Percentiles rank a stretch among this genome's conserved stretches.
phyloP scores from a whole-genome alignment of 768 basidiomycete genomes.

The Leccinum ochraceum region DNA sequence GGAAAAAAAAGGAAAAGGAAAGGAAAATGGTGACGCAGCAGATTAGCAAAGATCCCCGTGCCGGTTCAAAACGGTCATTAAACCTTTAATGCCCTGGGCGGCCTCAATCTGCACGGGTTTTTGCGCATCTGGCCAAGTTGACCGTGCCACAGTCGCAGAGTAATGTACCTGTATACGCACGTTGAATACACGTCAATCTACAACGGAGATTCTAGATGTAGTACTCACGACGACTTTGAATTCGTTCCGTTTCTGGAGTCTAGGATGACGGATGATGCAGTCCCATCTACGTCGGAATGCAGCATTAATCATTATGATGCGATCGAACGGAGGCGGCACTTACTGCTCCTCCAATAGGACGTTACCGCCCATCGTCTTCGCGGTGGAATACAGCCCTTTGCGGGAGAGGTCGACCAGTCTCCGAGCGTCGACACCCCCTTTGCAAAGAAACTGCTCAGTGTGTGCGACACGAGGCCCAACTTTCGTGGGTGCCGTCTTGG shows the following conservation, averaged over 20 bases:
- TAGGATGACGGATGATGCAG: constrained; percentile 36
- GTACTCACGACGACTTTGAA: constrained; percentile 38
- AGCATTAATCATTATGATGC: constrained; percentile 17
- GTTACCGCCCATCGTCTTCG: constrained; percentile 38
- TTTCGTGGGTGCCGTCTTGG: constrained; percentile 24
- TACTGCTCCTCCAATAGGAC: constrained; percentile 39
- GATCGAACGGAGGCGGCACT: constrained; percentile 21
- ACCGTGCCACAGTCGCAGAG: constrained; percentile 39
- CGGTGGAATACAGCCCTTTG: constrained; percentile 33
- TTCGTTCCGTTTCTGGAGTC: constrained; percentile 29
- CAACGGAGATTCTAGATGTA: constrained; percentile 4
- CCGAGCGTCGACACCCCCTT: constrained; percentile 37
- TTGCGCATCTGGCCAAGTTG: constrained; percentile 37
- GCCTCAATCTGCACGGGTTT: constrained; percentile 37
- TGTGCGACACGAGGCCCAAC: constrained; percentile 38
- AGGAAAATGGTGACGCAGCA: background rate
- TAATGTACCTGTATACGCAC: constrained; percentile 33
- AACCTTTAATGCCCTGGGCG: constrained; percentile 35
- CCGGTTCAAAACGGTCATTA: constrained; percentile 40
- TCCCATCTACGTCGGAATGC: constrained; percentile 34
- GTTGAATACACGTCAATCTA: constrained; percentile 14
- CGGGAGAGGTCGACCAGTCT: constrained; percentile 37
- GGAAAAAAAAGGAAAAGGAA: constrained; percentile 10
- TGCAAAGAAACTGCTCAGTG: constrained; percentile 37
- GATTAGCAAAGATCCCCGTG: constrained; percentile 29